Percentiles rank a stretch among this genome's conserved stretches.
Evolutionary conservation across 2,329 filamentous ascomycete species (phyloP).

Genomic region (Curvularia lunata): DNA sequence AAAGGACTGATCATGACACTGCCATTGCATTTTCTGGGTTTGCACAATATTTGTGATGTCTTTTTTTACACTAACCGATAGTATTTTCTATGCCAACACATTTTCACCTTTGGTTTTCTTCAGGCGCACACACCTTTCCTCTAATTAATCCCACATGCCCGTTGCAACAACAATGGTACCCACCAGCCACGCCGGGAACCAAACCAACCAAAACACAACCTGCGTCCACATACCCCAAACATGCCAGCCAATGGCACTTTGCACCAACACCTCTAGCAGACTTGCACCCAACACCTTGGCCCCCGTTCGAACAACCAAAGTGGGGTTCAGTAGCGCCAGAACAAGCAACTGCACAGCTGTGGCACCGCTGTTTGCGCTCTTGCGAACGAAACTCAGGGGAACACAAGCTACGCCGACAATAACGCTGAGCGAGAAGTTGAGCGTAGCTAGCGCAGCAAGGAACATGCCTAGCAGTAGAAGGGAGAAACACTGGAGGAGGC

Average conservation of each 20-base stretch:
- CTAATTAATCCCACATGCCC: slow-evolving; percentile 25
- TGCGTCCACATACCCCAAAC: slow-evolving; percentile 89
- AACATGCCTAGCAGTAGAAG: slow-evolving; percentile 92
- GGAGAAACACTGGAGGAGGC: slow-evolving; percentile 86
- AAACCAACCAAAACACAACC: slow-evolving; percentile 90
- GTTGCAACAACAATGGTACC: slow-evolving; percentile 50
- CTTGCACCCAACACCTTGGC: slow-evolving; percentile 42
- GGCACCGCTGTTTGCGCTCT: slow-evolving; percentile 11
- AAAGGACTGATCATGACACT: slow-evolving; percentile 20
- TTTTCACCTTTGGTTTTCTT: neutral
- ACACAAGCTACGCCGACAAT: slow-evolving; percentile 79
- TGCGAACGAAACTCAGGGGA: slow-evolving; percentile 76
- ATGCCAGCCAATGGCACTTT: slow-evolving; percentile 86
- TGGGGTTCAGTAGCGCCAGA: slow-evolving; percentile 42
- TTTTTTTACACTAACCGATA: neutral
- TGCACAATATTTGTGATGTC: neutral
- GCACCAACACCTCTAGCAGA: slow-evolving; percentile 64
- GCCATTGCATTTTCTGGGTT: neutral
- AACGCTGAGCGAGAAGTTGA: slow-evolving; percentile 93
- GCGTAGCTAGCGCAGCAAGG: slow-evolving; percentile 87
- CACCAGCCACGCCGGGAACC: slow-evolving; percentile 91
- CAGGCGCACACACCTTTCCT: neutral
- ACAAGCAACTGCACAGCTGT: slow-evolving; percentile 24
- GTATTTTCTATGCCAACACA: neutral
- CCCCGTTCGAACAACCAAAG: slow-evolving; percentile 41